Conservation (phyloP, 495 filamentous ascomycete species). For the Gamarada debralockiae region DNA sequence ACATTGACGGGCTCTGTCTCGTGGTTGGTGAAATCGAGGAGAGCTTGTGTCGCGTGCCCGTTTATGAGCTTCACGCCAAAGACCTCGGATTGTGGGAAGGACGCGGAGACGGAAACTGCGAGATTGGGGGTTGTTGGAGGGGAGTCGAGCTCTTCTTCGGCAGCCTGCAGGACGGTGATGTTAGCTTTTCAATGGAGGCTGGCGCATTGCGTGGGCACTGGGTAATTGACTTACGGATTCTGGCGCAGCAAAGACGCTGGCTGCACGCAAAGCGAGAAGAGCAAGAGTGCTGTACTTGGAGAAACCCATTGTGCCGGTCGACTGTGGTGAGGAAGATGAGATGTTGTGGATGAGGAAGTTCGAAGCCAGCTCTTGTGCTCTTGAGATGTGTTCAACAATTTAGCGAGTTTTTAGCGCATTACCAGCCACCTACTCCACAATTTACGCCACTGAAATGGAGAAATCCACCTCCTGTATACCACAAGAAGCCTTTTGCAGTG, state of each 20-base stretch:
- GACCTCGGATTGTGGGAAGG: conserved; percentile 85
- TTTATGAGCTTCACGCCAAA: conserved; percentile 97
- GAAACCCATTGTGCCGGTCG: conserved; percentile 54
- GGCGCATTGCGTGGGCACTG: neutral
- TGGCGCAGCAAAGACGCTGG: conserved; percentile 56
- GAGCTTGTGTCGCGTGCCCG: conserved; percentile 76
- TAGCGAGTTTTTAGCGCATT: conserved; percentile 2
- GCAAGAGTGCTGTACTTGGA: conserved; percentile 67
- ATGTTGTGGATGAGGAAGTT: neutral
- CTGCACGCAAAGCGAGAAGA: conserved; percentile 64
- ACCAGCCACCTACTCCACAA: neutral
- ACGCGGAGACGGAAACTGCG: conserved; percentile 68
- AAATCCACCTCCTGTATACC: too few species aligned
- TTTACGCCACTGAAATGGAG: too few species aligned
- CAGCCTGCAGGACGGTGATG: conserved; percentile 12
- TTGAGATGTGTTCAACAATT: conserved; percentile 3
- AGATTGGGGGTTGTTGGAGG: conserved; percentile 51
- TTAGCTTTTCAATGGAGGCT: conserved; percentile 20
- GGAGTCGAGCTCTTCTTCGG: conserved; percentile 32
- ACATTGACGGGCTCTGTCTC: conserved; percentile 75
- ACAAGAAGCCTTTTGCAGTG: too few species aligned
- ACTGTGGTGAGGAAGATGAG: conserved; percentile 7
- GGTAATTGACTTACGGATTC: conserved; percentile 46
- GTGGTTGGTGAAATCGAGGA: conserved; percentile 79
- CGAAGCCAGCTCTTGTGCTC: neutral